These are phyloP conservation scores for Eugenia klotzschiana DNA, from an alignment of 441 rosid genomes.

Conservation along the genomic window DNA sequence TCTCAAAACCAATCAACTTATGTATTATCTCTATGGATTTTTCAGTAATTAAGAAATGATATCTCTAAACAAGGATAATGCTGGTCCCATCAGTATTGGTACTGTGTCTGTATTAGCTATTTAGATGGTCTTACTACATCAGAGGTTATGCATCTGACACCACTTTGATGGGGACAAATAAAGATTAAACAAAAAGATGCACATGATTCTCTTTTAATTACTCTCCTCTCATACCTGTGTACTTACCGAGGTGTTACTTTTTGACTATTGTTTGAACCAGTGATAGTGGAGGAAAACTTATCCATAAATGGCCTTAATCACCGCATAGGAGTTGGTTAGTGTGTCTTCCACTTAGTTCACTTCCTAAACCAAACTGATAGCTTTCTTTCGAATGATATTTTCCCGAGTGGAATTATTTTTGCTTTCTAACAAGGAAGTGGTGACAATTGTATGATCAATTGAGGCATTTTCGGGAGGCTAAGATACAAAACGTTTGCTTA, in stretches of 20 bases:
- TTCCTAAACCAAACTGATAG: neutral
- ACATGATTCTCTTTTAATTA: neutral
- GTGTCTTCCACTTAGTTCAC: neutral
- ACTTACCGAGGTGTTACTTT: neutral
- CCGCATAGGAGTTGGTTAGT: neutral
- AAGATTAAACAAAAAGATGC: neutral
- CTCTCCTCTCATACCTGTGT: neutral
- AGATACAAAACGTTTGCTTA: neutral
- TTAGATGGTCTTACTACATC: neutral
- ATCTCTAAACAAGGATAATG: neutral
- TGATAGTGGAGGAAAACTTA: neutral
- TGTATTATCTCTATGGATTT: neutral
- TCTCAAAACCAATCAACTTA: neutral
- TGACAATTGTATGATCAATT: neutral
- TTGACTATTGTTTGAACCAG: neutral
- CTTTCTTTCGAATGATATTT: neutral
- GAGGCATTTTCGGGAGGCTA: neutral
- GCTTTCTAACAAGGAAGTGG: neutral
- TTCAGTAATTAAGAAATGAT: neutral
- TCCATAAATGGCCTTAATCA: neutral
- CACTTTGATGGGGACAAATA: neutral
- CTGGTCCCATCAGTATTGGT: neutral
- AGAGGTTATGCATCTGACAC: neutral
- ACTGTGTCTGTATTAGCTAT: neutral
- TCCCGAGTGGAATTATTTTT: neutral